A percentile compares a stretch with the other conserved stretches of the same genome.
Evolutionary conservation across 805 yeast genomes (phyloP).

Genomic region (Yarrowia osloensis): DNA sequence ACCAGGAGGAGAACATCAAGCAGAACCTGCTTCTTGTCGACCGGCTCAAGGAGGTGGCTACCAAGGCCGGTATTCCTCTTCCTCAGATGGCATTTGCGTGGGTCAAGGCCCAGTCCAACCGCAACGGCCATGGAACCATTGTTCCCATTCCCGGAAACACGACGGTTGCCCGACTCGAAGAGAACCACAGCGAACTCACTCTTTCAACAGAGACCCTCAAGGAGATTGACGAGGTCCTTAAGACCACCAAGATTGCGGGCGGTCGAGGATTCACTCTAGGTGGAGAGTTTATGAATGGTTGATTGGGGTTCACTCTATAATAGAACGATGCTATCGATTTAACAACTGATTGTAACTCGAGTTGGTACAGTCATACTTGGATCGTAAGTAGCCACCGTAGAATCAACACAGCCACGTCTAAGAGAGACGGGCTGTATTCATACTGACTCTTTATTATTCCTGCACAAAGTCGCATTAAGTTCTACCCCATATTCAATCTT

Average conservation of each 20-base stretch:
- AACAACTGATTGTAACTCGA: too few species aligned
- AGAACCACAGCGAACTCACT: slow-evolving; percentile 51
- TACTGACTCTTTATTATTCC: too few species aligned
- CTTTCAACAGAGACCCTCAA: slow-evolving; percentile 61
- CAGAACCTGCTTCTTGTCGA: slow-evolving; percentile 56
- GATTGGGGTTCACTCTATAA: too few species aligned
- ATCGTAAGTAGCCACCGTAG: too few species aligned
- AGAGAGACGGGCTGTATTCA: too few species aligned
- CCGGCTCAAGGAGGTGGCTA: slow-evolving; percentile 54
- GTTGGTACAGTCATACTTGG: too few species aligned
- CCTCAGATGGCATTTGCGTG: slow-evolving; percentile 76
- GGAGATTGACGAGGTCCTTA: slow-evolving; percentile 52
- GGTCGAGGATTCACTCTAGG: slow-evolving; percentile 43
- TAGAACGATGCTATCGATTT: too few species aligned
- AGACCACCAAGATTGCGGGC: slow-evolving; percentile 54
- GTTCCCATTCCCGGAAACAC: slow-evolving; percentile 84
- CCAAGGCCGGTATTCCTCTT: slow-evolving; percentile 49
- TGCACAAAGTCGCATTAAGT: too few species aligned
- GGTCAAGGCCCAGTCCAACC: slow-evolving; percentile 49
- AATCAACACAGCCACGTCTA: too few species aligned
- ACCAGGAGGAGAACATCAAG: slow-evolving; percentile 56
- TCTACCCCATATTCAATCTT: too few species aligned
- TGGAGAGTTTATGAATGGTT: slow-evolving; percentile 21
- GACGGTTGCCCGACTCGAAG: slow-evolving; percentile 57
- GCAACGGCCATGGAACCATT: slow-evolving; percentile 51